Evolutionary conservation across 164 flowering plant genomes (phyloP).

Genomic region (Nelumbo lutea): DNA sequence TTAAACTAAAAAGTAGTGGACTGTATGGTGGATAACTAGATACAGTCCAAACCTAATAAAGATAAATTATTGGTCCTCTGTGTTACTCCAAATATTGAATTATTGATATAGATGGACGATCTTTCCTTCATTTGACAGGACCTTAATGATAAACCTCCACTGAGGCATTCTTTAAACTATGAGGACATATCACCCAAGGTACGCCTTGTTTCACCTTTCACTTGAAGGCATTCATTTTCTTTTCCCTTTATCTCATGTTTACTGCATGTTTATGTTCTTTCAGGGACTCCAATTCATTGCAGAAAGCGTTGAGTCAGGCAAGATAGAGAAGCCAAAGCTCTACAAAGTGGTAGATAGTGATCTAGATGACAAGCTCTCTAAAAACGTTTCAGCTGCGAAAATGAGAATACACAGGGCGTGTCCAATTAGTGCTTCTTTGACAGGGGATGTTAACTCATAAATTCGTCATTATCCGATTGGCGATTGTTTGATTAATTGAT

Average conservation of each 20-base stretch:
- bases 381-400: conserved; percentile 18
- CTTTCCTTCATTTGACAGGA: conserved; percentile 33
- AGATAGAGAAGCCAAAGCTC: conserved; percentile 20
- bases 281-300: conserved; percentile 75
- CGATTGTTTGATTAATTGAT: not conserved
- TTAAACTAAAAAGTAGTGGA: too few species aligned
- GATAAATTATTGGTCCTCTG: too few species aligned
- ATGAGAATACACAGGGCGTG: conserved; percentile 61
- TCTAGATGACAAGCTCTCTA: conserved; percentile 12
- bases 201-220: not conserved
- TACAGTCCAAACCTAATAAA: too few species aligned
- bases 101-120: not conserved
- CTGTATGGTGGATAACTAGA: too few species aligned
- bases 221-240: not conserved
- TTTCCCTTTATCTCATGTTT: not conserved
- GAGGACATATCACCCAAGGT: conserved; percentile 48
- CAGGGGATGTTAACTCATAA: conserved; percentile 21
- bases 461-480: not conserved
- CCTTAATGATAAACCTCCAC: conserved; percentile 23
- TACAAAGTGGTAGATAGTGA: conserved; percentile 15
- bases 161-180: conserved; percentile 23
- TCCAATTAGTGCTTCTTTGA: conserved; percentile 47
- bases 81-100: not conserved
- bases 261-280: not conserved
- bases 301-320: conserved; percentile 30